Conservation (phyloP, 768 basidiomycete species). For the Termitomyces bulborhizus region DNA sequence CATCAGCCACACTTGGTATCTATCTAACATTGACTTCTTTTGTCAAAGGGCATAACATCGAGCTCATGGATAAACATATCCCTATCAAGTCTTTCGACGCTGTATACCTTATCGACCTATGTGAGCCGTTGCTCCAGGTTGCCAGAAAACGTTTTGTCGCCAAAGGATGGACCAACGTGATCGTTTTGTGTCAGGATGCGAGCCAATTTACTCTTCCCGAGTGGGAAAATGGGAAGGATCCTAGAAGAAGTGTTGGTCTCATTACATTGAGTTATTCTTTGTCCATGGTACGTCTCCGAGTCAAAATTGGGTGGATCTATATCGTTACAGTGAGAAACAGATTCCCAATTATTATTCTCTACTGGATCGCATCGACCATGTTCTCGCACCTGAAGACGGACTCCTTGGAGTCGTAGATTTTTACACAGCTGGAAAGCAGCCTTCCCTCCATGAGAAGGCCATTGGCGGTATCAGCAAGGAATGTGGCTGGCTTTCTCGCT, state of each 20-base stretch:
- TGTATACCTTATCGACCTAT: slow-evolving; percentile 69
- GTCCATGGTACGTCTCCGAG: slow-evolving; percentile 37
- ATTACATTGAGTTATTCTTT: slow-evolving; percentile 52
- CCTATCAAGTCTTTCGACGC: slow-evolving; percentile 57
- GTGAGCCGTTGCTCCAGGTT: slow-evolving; percentile 63
- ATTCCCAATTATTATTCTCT: slow-evolving; percentile 61
- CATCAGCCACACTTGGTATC: background rate
- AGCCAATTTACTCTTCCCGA: slow-evolving; percentile 59
- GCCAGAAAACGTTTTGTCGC: slow-evolving; percentile 61
- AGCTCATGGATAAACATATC: slow-evolving; percentile 60
- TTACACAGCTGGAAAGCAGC: slow-evolving; percentile 53
- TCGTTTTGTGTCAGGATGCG: slow-evolving; percentile 69
- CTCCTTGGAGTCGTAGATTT: slow-evolving; percentile 70
- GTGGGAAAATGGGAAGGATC: slow-evolving; percentile 40
- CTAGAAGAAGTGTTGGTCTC: slow-evolving; percentile 49
- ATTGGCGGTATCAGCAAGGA: slow-evolving; percentile 58
- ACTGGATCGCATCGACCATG: slow-evolving; percentile 60
- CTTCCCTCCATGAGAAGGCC: slow-evolving; percentile 51
- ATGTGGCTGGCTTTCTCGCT: slow-evolving; percentile 59
- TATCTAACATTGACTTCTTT: background rate
- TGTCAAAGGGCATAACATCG: slow-evolving; percentile 47
- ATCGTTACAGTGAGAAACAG: slow-evolving; percentile 18
- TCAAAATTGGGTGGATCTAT: background rate
- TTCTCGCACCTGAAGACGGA: slow-evolving; percentile 54
- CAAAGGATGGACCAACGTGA: slow-evolving; percentile 70